Base-by-base conservation (phyloP, 1,139 yeast genomes). In the Candida sp. region DNA sequence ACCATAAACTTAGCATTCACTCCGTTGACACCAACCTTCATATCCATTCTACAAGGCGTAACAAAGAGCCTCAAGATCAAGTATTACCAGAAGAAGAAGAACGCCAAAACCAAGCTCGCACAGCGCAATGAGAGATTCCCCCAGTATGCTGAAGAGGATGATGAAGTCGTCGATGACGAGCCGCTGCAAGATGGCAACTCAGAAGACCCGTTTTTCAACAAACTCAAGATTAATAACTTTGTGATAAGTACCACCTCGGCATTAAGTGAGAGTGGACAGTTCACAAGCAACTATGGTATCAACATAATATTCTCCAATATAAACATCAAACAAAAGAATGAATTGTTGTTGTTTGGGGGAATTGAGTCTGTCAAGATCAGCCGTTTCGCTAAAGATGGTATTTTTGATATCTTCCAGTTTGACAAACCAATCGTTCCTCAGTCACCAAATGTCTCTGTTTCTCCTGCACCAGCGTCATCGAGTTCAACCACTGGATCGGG, bases 171-270 rank as follows among this genome's bases (percentile, higher is more conserved):
- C 1, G 60, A 60, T 11, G 58, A 55, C 8, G 58, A 51, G 9
- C 56, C 53, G 25, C 54, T 52, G 8, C 32, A 47, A 12, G 49
- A 50, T 11, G 54, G 51, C 11, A 53, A 49, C 8, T 48, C 51
- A 22, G 50, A 46, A 5, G 53, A 54, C 4, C 67, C 58, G 5
- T 49, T 70, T 2, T 69, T 81, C 49, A 70, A 70, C 44, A 66
- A 65, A 42, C 50, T 82, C 11, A 70, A 63, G 31, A 61, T 83
- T 4, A 53, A 65, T 1, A 63, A 66, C 33, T 54, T 84, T 1
- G 59, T 63, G 0, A 40, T 84, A 2, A 74, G 81, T 53, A 57
- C 82, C 3, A 73, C 79, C 0, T 79, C 87, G 0, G 81, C 84
- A 0, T 52, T 83, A 9, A 53, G 58, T 1, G 52, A 56, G 0